These are phyloP conservation scores for Jatropha multifida DNA, from an alignment of 441 rosid genomes.

Conservation along the genomic window DNA sequence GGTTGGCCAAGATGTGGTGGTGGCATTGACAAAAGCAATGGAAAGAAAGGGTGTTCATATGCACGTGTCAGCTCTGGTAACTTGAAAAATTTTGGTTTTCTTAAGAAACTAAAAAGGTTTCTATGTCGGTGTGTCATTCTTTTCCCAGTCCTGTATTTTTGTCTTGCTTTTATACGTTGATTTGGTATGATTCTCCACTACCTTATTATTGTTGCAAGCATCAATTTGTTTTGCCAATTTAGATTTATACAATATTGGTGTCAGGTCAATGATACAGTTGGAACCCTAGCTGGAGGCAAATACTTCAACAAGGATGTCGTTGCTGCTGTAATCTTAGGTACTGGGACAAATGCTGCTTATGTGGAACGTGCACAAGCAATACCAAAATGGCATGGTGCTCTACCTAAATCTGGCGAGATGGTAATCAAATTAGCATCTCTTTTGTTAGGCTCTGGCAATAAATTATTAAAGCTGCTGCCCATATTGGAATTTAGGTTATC, in stretches of 20 bases:
- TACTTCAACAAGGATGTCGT: constrained; percentile 66
- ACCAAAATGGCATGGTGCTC: constrained; percentile 90
- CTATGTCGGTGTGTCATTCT: background rate
- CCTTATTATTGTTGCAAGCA: background rate
- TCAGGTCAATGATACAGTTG: constrained; percentile 93
- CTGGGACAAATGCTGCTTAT: constrained; percentile 94
- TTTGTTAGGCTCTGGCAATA: background rate
- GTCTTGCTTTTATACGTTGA: background rate
- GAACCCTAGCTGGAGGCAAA: constrained; percentile 94
- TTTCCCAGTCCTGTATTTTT: background rate
- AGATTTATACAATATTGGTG: constrained; percentile 20
- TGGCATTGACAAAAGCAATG: constrained; percentile 73
- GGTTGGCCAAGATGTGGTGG: constrained; percentile 96
- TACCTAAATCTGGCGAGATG: constrained; percentile 91
- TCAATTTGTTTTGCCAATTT: constrained; percentile 8
- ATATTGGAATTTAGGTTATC: constrained; percentile 49
- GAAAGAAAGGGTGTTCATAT: constrained; percentile 73
- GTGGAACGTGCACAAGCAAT: constrained; percentile 82
- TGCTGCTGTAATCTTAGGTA: constrained; percentile 89
- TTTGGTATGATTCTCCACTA: background rate
- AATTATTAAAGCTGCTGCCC: constrained; percentile 10
- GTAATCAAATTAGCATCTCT: constrained; percentile 32
- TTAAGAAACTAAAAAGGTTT: background rate
- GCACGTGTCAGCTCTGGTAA: constrained; percentile 89
- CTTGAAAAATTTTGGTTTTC: constrained; percentile 17